Evolutionary conservation across 306 rosid genomes (phyloP), one percentile per base, ranked within the genome.

Genomic region (Quercus alba): DNA sequence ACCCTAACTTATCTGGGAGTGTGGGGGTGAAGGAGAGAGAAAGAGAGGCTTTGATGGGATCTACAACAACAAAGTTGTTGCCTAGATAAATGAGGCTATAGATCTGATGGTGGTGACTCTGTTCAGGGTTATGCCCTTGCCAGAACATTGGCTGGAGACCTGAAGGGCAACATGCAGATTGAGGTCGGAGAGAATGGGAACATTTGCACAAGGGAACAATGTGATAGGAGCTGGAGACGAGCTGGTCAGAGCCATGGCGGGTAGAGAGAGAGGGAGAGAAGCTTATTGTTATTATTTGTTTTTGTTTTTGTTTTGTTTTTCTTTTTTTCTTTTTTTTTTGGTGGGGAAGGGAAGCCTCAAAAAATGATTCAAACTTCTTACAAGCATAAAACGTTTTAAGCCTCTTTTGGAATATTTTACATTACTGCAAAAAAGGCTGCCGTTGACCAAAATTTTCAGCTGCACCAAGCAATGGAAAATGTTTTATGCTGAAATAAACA

Each of bases 21-120:
- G 15, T 49, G 54, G 54, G 4, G 54, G 54, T 13, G 15, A 49
- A 12, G 54, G 54, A 49, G 54, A 49, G 15, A 12, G 5, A 55
- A 18, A 70, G 66, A 67, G 14, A 31, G 19, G 33, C 17, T 72
- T 35, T 28, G 25, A 31, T 57, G 85, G 70, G 83, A 84, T 90
- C 90, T 90, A 90, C 86, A 89, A 73, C 83, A 93, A 57, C 35
- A 93, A 75, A 17, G 81, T 66, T 8, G 79, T 79, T 1, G 83
- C 87, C 7, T 86, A 17, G 59, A 82, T 75, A 19, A 72, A 82
- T 0, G 84, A 85, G 13, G 82, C 84, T 2, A 88, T 75, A 54
- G 88, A 88, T 85, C 93, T 94, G 11, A 78, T 81, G 13, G 78
- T 63, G 52, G 83, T 26, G 81, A 78, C 84, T 76, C 86, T 81